Conservation (phyloP, 2,329 filamentous ascomycete genomes). For the Paecilomyces sp. region DNA sequence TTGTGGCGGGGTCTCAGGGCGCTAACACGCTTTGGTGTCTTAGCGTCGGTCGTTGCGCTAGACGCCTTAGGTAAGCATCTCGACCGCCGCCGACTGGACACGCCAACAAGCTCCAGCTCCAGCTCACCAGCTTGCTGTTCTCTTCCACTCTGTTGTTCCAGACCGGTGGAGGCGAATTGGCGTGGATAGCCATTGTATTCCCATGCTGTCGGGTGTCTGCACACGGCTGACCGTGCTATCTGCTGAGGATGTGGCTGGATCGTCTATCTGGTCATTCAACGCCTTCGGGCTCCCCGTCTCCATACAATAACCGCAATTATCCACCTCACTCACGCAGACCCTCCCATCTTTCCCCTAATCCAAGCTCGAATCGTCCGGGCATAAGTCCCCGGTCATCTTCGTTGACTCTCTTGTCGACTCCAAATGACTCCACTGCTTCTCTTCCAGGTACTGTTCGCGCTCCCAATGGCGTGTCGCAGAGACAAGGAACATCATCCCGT, state of each 20-base stretch:
- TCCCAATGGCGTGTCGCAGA: slow-evolving; percentile 62
- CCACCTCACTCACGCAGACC: slow-evolving; percentile 71
- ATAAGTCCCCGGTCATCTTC: slow-evolving; percentile 68
- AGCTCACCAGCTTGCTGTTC: neutral
- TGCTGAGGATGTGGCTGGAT: slow-evolving; percentile 73
- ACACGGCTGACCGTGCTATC: slow-evolving; percentile 8
- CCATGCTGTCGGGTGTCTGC: slow-evolving; percentile 9
- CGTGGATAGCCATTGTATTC: neutral
- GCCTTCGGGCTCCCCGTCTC: slow-evolving; percentile 55
- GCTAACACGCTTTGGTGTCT: slow-evolving; percentile 17
- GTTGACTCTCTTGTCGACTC: slow-evolving; percentile 62
- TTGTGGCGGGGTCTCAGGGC: slow-evolving; percentile 25
- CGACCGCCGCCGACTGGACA: neutral
- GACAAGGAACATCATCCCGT: slow-evolving; percentile 47
- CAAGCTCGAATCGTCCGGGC: slow-evolving; percentile 61
- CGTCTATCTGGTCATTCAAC: slow-evolving; percentile 68
- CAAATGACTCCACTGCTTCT: slow-evolving; percentile 70
- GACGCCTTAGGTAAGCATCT: slow-evolving; percentile 4
- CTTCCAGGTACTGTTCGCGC: slow-evolving; percentile 59
- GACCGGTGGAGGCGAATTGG: neutral
- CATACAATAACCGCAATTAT: slow-evolving; percentile 57
- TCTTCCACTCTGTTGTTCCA: neutral
- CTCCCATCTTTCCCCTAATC: slow-evolving; percentile 60
- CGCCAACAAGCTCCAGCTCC: neutral
- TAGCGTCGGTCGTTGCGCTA: slow-evolving; percentile 13